These are phyloP conservation scores for Cladobotryum protrusum DNA, from an alignment of 2,329 filamentous ascomycete species.

Conservation along the genomic window DNA sequence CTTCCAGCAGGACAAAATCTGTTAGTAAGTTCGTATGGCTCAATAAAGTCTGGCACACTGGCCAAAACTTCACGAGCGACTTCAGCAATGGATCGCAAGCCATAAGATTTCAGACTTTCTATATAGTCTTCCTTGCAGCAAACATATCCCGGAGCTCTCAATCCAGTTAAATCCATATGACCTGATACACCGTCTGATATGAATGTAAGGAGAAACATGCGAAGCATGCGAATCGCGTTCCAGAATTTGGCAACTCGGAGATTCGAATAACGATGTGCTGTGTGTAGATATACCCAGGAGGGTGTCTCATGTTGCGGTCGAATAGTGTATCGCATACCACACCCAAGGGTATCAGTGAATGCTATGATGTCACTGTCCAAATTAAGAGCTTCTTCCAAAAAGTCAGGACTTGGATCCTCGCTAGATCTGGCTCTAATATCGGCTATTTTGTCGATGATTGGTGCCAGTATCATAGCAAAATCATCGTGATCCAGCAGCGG, in stretches of 20 bases:
- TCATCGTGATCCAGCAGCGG: slow-evolving; percentile 13
- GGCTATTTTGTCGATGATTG: slow-evolving; percentile 16
- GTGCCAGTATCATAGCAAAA: slow-evolving; percentile 11
- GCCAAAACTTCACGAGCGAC: slow-evolving; percentile 18
- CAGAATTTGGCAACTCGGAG: slow-evolving; percentile 18
- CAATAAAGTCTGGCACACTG: slow-evolving; percentile 15
- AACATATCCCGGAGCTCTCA: neutral
- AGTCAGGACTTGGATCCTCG: neutral
- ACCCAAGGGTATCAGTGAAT: neutral
- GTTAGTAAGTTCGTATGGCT: neutral
- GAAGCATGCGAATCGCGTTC: slow-evolving; percentile 20
- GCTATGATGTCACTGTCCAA: slow-evolving; percentile 14
- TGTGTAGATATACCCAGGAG: slow-evolving; percentile 12
- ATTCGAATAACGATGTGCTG: slow-evolving; percentile 16
- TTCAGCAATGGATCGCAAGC: slow-evolving; percentile 12
- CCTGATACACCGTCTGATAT: slow-evolving; percentile 8
- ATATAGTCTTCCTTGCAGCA: slow-evolving; percentile 1
- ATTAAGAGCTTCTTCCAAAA: slow-evolving; percentile 15
- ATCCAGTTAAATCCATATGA: neutral
- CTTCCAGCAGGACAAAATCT: slow-evolving; percentile 18
- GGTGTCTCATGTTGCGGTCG: slow-evolving; percentile 3
- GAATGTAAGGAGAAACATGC: slow-evolving; percentile 19
- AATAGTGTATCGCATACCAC: slow-evolving; percentile 6
- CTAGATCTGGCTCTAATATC: slow-evolving; percentile 12
- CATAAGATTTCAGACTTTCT: slow-evolving; percentile 4